phyloP scores from a whole-genome alignment of 208 protist genomes.

The Acanthamoeba quina region DNA sequence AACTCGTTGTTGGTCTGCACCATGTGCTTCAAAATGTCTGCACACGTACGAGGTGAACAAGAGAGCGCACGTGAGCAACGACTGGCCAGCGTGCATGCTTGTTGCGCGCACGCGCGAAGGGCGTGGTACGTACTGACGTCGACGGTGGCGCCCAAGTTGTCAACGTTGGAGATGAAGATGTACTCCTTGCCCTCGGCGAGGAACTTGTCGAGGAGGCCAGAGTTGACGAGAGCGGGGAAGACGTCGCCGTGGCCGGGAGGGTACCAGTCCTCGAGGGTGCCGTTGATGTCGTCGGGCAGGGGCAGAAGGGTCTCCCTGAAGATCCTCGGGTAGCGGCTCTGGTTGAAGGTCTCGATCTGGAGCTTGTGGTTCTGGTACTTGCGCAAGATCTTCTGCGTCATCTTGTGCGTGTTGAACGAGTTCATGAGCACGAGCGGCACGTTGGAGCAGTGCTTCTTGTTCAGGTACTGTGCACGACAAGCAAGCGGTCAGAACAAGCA shows the following conservation, averaged over 20 bases:
- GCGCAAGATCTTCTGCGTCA: conserved; percentile 91
- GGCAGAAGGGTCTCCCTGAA: conserved; percentile 88
- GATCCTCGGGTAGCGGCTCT: conserved; percentile 90
- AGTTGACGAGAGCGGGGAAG: conserved; percentile 93
- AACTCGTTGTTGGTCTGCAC: conserved; percentile 91
- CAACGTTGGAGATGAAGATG: conserved; percentile 98
- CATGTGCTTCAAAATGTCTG: conserved; percentile 93
- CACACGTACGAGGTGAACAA: too few relatives aligned
- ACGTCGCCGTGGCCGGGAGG: conserved; percentile 99
- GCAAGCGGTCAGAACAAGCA: background rate
- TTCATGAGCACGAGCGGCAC: conserved; percentile 99
- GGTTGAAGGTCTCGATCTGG: conserved; percentile 90
- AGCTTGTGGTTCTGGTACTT: conserved; percentile 87
- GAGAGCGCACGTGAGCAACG: too few relatives aligned
- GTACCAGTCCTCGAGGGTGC: conserved; percentile 59
- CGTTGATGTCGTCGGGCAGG: conserved; percentile 76
- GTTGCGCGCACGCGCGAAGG: background rate
- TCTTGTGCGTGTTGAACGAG: conserved; percentile 97
- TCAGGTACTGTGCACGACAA: conserved; percentile 88
- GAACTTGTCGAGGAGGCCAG: conserved; percentile 70
- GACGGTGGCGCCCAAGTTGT: conserved; percentile 98
- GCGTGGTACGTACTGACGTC: conserved; percentile 78
- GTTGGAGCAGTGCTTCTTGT: conserved; percentile 90
- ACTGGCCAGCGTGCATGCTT: too few relatives aligned
- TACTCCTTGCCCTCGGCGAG: conserved; percentile 86